A percentile compares a stretch with the other conserved stretches of the same genome.
These are phyloP conservation scores for Fagopyrum esculentum DNA, from an alignment of 148 eudicot species.

Conservation along the genomic window DNA sequence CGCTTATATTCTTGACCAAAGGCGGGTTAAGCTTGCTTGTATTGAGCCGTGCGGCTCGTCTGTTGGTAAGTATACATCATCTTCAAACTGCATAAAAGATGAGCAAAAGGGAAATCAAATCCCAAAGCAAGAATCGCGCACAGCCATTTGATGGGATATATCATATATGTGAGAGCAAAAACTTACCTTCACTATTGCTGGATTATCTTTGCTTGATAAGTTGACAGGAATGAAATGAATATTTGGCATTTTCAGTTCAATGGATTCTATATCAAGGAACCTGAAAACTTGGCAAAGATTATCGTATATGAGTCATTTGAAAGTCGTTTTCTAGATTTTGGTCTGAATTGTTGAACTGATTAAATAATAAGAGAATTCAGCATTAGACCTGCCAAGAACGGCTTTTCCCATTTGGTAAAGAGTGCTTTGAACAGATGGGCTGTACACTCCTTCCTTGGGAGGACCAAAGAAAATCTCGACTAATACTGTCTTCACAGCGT, in stretches of 20 bases:
- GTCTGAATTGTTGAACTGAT: neutral
- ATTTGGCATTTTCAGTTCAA: slow-evolving; percentile 88
- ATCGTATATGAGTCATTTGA: neutral
- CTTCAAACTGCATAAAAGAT: slow-evolving; percentile 56
- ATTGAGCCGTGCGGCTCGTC: slow-evolving; percentile 94
- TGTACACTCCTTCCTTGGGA: slow-evolving; percentile 75
- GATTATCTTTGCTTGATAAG: slow-evolving; percentile 60
- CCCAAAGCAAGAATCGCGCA: neutral
- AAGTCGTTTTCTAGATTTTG: neutral
- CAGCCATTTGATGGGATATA: too few relatives aligned
- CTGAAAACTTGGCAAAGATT: slow-evolving; percentile 30
- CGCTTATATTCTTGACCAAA: slow-evolving; percentile 50
- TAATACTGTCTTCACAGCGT: slow-evolving; percentile 56
- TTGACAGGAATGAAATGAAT: slow-evolving; percentile 90
- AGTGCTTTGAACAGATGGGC: slow-evolving; percentile 96
- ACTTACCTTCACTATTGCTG: slow-evolving; percentile 74
- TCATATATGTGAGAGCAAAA: neutral
- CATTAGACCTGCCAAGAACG: slow-evolving; percentile 61
- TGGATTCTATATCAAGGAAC: slow-evolving; percentile 59
- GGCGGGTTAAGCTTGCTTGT: slow-evolving; percentile 79
- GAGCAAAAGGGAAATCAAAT: neutral
- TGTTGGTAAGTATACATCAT: slow-evolving; percentile 80
- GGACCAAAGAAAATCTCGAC: slow-evolving; percentile 81
- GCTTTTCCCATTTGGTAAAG: slow-evolving; percentile 84
- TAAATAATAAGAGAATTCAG: slow-evolving; percentile 1